Evolutionary conservation across 805 yeast genomes (phyloP).

Genomic region (Wickerhamomyces strasburgensis): DNA sequence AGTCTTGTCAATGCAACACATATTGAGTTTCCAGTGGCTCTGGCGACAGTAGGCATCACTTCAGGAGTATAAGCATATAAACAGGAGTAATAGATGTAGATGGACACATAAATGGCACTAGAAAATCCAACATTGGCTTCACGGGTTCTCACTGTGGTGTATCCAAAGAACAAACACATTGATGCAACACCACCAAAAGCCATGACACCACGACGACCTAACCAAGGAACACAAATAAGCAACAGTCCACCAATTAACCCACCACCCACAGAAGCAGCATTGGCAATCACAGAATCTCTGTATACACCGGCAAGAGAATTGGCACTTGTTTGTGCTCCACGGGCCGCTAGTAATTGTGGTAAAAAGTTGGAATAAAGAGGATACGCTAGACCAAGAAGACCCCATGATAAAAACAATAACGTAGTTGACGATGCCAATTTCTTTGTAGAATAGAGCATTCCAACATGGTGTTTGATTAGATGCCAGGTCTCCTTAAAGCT

Average conservation of each 20-base stretch:
- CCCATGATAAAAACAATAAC: slow-evolving; percentile 45
- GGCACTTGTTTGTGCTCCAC: slow-evolving; percentile 44
- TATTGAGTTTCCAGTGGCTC: slow-evolving; percentile 58
- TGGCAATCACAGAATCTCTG: slow-evolving; percentile 41
- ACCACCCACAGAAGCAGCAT: slow-evolving; percentile 40
- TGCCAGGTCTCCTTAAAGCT: slow-evolving; percentile 25
- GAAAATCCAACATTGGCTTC: slow-evolving; percentile 44
- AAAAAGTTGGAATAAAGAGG: slow-evolving; percentile 48
- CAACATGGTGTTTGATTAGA: slow-evolving; percentile 33
- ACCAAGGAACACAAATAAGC: slow-evolving; percentile 14
- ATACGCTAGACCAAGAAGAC: slow-evolving; percentile 47
- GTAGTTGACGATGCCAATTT: slow-evolving; percentile 35
- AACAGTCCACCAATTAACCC: slow-evolving; percentile 45
- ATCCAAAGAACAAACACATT: slow-evolving; percentile 55
- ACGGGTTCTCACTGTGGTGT: slow-evolving; percentile 55
- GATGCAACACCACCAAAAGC: slow-evolving; percentile 44
- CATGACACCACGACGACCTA: slow-evolving; percentile 58
- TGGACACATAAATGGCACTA: slow-evolving; percentile 29
- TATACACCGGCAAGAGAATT: slow-evolving; percentile 36
- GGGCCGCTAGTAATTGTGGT: slow-evolving; percentile 42
- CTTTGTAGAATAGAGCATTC: slow-evolving; percentile 38
- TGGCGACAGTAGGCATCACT: slow-evolving; percentile 45
- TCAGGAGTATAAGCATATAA: slow-evolving; percentile 66
- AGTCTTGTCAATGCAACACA: slow-evolving; percentile 49
- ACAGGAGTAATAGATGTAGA: slow-evolving; percentile 51